phyloP scores from a whole-genome alignment of 257 asterid species.

The Ilex aquifolium region DNA sequence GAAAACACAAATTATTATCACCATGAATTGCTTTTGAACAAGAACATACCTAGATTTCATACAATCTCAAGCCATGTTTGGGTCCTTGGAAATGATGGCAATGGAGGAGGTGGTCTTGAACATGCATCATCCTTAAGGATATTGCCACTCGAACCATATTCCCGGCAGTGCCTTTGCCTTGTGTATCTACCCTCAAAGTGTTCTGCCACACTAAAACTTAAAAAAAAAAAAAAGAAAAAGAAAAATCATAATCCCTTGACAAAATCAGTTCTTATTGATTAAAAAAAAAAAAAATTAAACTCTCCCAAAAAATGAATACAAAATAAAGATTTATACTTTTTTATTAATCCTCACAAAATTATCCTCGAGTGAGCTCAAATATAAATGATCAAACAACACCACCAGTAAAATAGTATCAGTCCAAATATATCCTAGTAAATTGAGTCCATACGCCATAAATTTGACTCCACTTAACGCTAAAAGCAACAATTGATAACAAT shows the following conservation, averaged over 20 bases:
- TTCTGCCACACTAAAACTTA: conserved; percentile 66
- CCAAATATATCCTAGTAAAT: conserved; percentile 1
- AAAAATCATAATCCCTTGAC: neutral
- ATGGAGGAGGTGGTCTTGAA: conserved; percentile 27
- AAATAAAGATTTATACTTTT: neutral
- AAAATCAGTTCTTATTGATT: neutral
- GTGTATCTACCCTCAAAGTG: conserved; percentile 45
- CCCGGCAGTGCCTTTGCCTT: conserved; percentile 59
- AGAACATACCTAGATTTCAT: conserved; percentile 30
- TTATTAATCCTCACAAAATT: neutral
- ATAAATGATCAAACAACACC: conserved; percentile 11
- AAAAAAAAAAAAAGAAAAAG: no score
- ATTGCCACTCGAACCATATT: conserved; percentile 55
- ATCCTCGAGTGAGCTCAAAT: no score
- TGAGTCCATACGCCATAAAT: conserved; percentile 13
- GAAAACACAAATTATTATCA: no score
- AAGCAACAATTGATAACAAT: neutral
- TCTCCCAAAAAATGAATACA: neutral
- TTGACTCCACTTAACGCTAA: conserved; percentile 14
- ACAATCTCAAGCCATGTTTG: conserved; percentile 43
- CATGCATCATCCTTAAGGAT: conserved; percentile 66
- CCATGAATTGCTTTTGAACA: no score
- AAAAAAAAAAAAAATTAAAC: no score
- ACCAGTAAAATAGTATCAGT: conserved; percentile 1
- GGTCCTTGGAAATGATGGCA: conserved; percentile 24